Evolutionary conservation across 805 yeast genomes (phyloP).

Genomic region (Wickerhamiella spandovensis): DNA sequence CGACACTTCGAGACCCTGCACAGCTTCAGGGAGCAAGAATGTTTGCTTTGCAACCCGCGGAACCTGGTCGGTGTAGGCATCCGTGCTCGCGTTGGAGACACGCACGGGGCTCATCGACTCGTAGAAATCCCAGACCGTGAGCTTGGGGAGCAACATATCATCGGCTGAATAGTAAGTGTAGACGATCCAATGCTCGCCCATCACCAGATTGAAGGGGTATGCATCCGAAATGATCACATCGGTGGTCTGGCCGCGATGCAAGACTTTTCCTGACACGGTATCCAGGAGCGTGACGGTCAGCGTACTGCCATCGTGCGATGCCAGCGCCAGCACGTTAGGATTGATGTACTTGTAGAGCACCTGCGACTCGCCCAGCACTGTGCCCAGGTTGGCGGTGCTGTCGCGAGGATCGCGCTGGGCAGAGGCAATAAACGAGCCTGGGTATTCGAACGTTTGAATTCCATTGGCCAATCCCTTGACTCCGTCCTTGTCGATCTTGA

Average conservation of each 20-base stretch:
- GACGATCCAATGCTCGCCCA: conserved; percentile 77
- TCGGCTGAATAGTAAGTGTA: conserved; percentile 43
- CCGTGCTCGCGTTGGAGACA: conserved; percentile 15
- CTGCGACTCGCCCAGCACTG: conserved; percentile 51
- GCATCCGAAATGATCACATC: conserved; percentile 30
- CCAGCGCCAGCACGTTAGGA: conserved; percentile 49
- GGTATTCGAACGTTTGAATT: background rate
- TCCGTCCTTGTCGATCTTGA: background rate
- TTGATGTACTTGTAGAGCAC: conserved; percentile 74
- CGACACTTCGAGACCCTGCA: conserved; percentile 40
- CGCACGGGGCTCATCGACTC: conserved; percentile 48
- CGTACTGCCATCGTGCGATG: conserved; percentile 26
- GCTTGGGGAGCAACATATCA: conserved; percentile 40
- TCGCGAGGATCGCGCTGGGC: conserved; percentile 30
- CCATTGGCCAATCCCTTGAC: background rate
- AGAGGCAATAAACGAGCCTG: conserved; percentile 26
- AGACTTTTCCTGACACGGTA: conserved; percentile 50
- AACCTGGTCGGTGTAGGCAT: conserved; percentile 26
- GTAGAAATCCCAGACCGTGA: conserved; percentile 67
- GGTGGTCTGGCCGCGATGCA: conserved; percentile 33
- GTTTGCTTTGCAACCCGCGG: conserved; percentile 45
- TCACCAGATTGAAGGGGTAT: conserved; percentile 36
- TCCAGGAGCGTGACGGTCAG: conserved; percentile 48
- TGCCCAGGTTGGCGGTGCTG: conserved; percentile 47
- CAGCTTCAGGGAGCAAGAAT: conserved; percentile 47